Evolutionary conservation across 345 rosid species (phyloP).

Genomic region (Rubroshorea leprosula): DNA sequence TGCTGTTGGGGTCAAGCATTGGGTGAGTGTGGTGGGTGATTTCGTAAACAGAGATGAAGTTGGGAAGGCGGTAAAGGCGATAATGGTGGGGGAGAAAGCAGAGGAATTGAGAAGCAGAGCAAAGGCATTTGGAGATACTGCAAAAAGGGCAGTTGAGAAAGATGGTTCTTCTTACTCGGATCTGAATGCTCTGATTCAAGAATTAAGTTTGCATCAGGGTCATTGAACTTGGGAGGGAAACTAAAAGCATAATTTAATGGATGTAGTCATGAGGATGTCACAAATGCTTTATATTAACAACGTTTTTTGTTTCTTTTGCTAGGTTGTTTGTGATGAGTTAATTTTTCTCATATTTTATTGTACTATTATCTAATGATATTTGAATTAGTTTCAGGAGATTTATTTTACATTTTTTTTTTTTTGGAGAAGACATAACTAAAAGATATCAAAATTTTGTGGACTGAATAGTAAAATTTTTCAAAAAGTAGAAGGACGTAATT

Average conservation of each 20-base stretch:
- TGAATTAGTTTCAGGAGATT: no score
- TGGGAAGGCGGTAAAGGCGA: conserved; percentile 29
- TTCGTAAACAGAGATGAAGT: conserved; percentile 31
- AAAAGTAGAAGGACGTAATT: no score
- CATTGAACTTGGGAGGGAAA: background rate
- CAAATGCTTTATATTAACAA: no score
- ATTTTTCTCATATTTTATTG: no score
- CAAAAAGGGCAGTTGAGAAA: conserved; percentile 30
- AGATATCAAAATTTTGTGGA: no score
- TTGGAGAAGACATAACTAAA: no score
- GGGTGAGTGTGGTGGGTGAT: conserved; percentile 20
- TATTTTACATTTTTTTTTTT: no score
- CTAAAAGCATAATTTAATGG: background rate
- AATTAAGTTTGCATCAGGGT: background rate
- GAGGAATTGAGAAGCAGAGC: conserved; percentile 33
- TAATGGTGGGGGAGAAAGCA: conserved; percentile 49
- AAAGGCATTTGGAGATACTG: conserved; percentile 13
- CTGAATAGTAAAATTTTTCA: no score
- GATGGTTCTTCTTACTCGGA: conserved; percentile 36
- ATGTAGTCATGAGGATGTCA: no score
- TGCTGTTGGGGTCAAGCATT: conserved; percentile 34
- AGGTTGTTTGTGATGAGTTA: no score
- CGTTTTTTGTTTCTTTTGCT: no score
- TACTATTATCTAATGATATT: no score
- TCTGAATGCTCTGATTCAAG: conserved; percentile 20